Evolutionary conservation across 371 early-diverging fungal species (phyloP).

Genomic region (Syncephalis plumigaleata): DNA sequence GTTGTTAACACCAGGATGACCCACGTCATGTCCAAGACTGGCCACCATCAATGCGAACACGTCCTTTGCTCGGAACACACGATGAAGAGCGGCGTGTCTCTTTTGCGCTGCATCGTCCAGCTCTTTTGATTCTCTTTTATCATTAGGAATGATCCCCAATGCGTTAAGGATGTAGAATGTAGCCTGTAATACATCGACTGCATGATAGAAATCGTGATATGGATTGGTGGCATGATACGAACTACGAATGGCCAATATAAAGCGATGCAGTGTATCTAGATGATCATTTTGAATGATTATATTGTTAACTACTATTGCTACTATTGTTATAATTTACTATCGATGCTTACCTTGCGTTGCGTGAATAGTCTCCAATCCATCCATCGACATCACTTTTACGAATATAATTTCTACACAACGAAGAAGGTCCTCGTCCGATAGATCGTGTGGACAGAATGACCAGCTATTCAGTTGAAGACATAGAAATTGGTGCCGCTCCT

Average conservation of each 20-base stretch:
- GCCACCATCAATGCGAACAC: constrained; percentile 56
- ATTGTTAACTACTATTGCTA: constrained; percentile 1
- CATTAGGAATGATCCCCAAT: constrained; percentile 19
- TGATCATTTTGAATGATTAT: constrained; percentile 1
- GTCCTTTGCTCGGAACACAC: constrained; percentile 40
- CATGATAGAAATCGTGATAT: constrained; percentile 75
- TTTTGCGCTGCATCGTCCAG: constrained; percentile 4
- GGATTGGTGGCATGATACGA: constrained; percentile 56
- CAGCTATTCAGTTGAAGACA: constrained; percentile 29
- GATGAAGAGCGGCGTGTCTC: constrained; percentile 16
- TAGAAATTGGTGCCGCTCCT: constrained; percentile 20
- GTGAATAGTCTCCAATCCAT: constrained; percentile 27
- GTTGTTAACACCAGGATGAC: constrained; percentile 78
- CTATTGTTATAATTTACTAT: constrained; percentile 8
- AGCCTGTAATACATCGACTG: constrained; percentile 73
- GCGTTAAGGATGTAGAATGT: constrained; percentile 47
- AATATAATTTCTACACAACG: constrained; percentile 45
- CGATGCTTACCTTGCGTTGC: constrained; percentile 35
- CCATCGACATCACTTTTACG: constrained; percentile 32
- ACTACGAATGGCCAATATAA: constrained; percentile 34
- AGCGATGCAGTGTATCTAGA: constrained; percentile 30
- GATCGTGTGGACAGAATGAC: constrained; percentile 49
- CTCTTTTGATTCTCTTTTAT: constrained; percentile 5
- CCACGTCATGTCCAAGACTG: constrained; percentile 68
- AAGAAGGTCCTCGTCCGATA: constrained; percentile 36